A percentile compares a stretch with the other conserved stretches of the same genome.
phyloP scores from a whole-genome alignment of 352 stramenopile genomes.

The Hyphochytrium catenoides region DNA sequence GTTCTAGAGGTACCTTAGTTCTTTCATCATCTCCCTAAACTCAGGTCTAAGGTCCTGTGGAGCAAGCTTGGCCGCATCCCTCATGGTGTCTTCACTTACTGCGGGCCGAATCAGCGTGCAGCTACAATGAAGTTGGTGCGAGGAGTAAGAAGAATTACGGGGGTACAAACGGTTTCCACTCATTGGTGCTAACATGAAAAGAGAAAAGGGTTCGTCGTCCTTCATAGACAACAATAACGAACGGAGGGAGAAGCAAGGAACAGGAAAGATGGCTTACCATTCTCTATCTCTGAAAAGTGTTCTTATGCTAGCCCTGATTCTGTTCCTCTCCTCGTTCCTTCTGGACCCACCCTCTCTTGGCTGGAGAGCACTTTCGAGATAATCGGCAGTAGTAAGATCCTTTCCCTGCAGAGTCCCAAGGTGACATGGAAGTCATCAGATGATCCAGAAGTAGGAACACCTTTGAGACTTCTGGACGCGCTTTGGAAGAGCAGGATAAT shows the following conservation, averaged over 20 bases:
- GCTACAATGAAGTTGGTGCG: conserved; percentile 9
- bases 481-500: too few relatives aligned
- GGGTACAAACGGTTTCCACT: too few relatives aligned
- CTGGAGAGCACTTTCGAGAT: conserved; percentile 43
- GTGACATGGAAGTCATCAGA: too few relatives aligned
- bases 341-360: conserved; percentile 16
- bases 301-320: conserved; percentile 29
- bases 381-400: conserved; percentile 29
- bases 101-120: conserved; percentile 45
- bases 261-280: conserved; percentile 2
- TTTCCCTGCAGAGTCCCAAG: too few relatives aligned
- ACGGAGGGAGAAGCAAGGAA: too few relatives aligned
- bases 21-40: conserved; percentile 38
- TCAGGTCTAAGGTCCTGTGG: conserved; percentile 33
- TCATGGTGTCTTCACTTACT: conserved; percentile 28
- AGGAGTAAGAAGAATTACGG: too few relatives aligned
- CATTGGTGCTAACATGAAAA: too few relatives aligned
- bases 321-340: conserved; percentile 37
- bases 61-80: conserved; percentile 21
- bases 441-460: too few relatives aligned
- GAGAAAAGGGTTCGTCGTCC: too few relatives aligned
- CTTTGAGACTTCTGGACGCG: too few relatives aligned
- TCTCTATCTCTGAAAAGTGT: conserved; percentile 37
- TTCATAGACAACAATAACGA: too few relatives aligned
- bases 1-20: too few relatives aligned